Percentiles rank a stretch among this genome's conserved stretches.
Conservation (phyloP, 331 rosid species). For the Dryas integrifolia region DNA sequence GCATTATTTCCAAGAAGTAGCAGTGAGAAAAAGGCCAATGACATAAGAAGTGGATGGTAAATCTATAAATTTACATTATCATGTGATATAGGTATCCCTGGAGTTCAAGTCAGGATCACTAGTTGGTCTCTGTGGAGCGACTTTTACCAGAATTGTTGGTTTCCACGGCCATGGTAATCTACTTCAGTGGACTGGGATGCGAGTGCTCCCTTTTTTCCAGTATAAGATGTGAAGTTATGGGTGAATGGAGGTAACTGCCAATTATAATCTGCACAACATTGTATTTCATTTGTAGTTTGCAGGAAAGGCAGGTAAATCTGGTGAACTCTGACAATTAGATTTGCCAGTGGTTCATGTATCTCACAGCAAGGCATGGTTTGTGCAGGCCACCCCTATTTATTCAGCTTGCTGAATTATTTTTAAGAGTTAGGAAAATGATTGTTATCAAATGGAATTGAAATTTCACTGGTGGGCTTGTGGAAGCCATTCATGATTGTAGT, state of each 20-base stretch:
- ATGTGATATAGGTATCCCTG: conserved; percentile 20
- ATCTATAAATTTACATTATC: neutral
- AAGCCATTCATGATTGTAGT: too few relatives aligned
- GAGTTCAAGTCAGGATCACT: conserved; percentile 19
- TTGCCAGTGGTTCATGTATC: conserved; percentile 11
- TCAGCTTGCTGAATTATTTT: neutral
- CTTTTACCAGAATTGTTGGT: conserved; percentile 18
- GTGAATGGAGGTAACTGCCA: conserved; percentile 41
- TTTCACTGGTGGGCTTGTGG: neutral
- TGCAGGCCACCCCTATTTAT: conserved; percentile 33
- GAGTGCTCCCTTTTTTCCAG: conserved; percentile 3
- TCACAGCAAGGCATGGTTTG: conserved; percentile 19
- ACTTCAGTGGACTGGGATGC: conserved; percentile 23
- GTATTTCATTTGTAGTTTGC: conserved; percentile 19
- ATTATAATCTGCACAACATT: conserved; percentile 27
- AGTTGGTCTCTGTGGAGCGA: conserved; percentile 25
- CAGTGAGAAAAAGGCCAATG: neutral
- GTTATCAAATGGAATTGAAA: neutral
- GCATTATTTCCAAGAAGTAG: neutral
- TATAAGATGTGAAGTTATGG: conserved; percentile 7
- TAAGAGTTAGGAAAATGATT: neutral
- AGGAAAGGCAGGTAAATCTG: conserved; percentile 8
- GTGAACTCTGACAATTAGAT: conserved; percentile 25
- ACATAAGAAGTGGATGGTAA: conserved; percentile 13
- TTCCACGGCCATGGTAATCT: conserved; percentile 28